These are phyloP conservation scores for Rhinocladiella mackenziei DNA, from an alignment of 2,329 filamentous ascomycete species.

Conservation along the genomic window DNA sequence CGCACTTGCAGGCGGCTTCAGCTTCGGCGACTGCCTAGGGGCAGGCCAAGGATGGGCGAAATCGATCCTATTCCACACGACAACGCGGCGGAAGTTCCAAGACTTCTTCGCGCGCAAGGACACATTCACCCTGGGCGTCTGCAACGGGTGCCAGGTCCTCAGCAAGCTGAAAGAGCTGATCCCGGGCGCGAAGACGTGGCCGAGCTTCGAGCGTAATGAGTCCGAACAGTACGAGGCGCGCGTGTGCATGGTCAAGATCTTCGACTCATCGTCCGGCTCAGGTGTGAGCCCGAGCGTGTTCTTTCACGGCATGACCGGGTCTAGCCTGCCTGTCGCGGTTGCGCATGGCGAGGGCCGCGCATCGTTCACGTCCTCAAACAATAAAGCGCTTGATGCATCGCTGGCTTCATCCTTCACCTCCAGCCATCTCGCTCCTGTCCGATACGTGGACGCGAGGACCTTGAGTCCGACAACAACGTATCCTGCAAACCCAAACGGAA, in stretches of 20 bases:
- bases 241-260: constrained; percentile 77
- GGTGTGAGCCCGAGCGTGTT: constrained; percentile 65
- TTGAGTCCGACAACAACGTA: constrained; percentile 71
- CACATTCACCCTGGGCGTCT: constrained; percentile 89
- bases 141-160: constrained; percentile 97
- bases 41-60: constrained; percentile 97
- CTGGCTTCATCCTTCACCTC: constrained; percentile 50
- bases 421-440: constrained; percentile 68
- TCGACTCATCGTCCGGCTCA: constrained; percentile 53
- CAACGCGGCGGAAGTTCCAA: constrained; percentile 72
- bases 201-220: constrained; percentile 77
- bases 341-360: constrained; percentile 91
- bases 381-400: constrained; percentile 41
- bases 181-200: constrained; percentile 77
- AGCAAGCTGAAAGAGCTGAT: constrained; percentile 78
- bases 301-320: constrained; percentile 80
- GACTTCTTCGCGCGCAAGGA: constrained; percentile 81
- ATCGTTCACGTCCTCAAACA: constrained; percentile 46
- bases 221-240: constrained; percentile 89
- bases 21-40: constrained; percentile 85
- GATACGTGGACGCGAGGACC: constrained; percentile 80
- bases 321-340: constrained; percentile 76
- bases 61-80: constrained; percentile 77
- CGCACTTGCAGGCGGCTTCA: constrained; percentile 95
- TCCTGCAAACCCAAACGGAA: constrained; percentile 86